phyloP scores from a whole-genome alignment of 306 rosid species.

The Fagus crenata region DNA sequence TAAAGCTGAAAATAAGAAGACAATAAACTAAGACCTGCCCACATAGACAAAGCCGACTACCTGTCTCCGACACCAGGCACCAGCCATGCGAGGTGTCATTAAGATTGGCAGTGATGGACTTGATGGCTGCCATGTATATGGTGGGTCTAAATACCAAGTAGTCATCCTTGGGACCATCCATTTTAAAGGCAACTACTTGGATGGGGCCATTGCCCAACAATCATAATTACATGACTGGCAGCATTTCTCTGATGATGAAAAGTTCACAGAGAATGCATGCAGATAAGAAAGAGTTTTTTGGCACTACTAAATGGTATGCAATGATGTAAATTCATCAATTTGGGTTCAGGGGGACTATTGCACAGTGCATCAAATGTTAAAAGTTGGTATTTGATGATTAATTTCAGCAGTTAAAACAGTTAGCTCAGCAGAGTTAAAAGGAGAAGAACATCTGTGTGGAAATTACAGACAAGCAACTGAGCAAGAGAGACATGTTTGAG shows the following conservation, averaged over 20 bases:
- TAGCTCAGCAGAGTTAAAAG: neutral
- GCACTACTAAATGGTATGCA: neutral
- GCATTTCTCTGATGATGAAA: constrained; percentile 35
- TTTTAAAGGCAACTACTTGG: constrained; percentile 35
- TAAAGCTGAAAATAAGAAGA: constrained; percentile 30
- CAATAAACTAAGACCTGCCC: constrained; percentile 25
- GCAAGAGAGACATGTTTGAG: neutral
- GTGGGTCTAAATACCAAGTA: constrained; percentile 48
- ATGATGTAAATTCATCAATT: neutral
- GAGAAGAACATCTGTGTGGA: neutral
- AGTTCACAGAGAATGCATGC: constrained; percentile 21
- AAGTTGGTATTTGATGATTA: neutral
- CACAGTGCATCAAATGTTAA: neutral
- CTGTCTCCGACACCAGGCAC: constrained; percentile 33
- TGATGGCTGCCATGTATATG: constrained; percentile 35
- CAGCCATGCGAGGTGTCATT: constrained; percentile 41
- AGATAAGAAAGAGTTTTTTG: constrained; percentile 7
- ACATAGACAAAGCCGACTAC: constrained; percentile 36
- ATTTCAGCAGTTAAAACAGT: neutral
- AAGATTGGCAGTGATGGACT: constrained; percentile 43
- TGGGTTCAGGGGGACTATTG: neutral
- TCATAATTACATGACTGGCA: constrained; percentile 42
- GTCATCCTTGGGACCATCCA: constrained; percentile 47
- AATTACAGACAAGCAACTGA: neutral
- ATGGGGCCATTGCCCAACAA: constrained; percentile 47